Evolutionary conservation across 2,329 filamentous ascomycete genomes (phyloP), one percentile per base, ranked within the genome.

Genomic region (Lasiodiplodia sp.): DNA sequence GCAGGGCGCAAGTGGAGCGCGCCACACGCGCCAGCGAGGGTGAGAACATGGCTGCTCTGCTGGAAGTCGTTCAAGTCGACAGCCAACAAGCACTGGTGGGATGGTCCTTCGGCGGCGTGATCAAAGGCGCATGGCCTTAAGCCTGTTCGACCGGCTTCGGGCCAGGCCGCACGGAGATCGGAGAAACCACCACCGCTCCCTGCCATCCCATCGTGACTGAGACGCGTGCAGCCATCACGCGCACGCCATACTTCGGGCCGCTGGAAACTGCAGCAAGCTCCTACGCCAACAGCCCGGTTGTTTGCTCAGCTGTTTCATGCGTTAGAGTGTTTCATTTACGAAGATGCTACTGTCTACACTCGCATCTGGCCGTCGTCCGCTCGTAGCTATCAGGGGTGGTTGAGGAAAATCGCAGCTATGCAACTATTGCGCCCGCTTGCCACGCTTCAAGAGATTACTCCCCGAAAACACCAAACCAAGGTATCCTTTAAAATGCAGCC

Each of bases 11-110:
- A 65, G 76, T 72, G 66, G 77, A 77, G 74, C 78, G 78, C 67
- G 76, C 74, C 67, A 71, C 75, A 75, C 79, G 79, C 71, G 77
- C 75, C 68, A 80, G 72, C 51, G 78, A 76, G 68, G 77, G 77
- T 71, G 78, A 76, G 73, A 81, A 79, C 79, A 81, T 81, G 72
- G 73, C 74, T 75, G 66, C 44, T 62, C 38, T 25, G 64, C 38
- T 67, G 53, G 53, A 11, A 67, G 52, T 49, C 40, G 64, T 57
- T 25, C 21, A 55, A 11, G 53, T 65, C 65, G 66, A 67, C 66
- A 52, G 66, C 56, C 66, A 64, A 56, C 38, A 40, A 55, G 37
- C 62, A 21, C 49, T 51, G 49, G 62, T 52, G 47, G 62, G 62
- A 65, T 52, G 62, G n/a, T 55, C 34, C 16, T 53, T 49, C 51